These are phyloP conservation scores for Biancaea sappan DNA, from an alignment of 306 rosid species.

Conservation along the genomic window DNA sequence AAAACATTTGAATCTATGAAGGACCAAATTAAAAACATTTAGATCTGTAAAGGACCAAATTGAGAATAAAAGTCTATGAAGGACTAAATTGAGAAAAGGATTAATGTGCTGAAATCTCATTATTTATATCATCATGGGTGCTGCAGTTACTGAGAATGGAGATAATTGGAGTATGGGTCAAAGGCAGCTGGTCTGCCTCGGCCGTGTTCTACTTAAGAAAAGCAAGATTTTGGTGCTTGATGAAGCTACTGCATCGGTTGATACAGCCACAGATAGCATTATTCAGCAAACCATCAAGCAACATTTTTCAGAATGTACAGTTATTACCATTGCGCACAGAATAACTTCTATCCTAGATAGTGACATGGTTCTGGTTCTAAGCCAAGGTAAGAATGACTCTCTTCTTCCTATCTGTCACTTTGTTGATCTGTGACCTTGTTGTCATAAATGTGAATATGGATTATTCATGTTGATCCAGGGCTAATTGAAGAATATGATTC, in stretches of 20 bases:
- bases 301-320: slow-evolving; percentile 66
- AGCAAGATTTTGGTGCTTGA: slow-evolving; percentile 67
- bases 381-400: slow-evolving; percentile 38
- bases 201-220: slow-evolving; percentile 75
- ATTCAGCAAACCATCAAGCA: slow-evolving; percentile 50
- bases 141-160: slow-evolving; percentile 56
- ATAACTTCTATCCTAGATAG: slow-evolving; percentile 77
- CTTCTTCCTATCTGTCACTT: neutral
- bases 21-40: too few species aligned
- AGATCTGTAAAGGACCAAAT: too few species aligned
- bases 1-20: too few species aligned
- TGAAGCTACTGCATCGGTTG: slow-evolving; percentile 60
- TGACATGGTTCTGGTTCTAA: slow-evolving; percentile 81
- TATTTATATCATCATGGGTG: neutral
- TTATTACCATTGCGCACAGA: slow-evolving; percentile 82
- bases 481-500: slow-evolving; percentile 59
- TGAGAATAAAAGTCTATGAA: too few species aligned
- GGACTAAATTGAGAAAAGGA: too few species aligned
- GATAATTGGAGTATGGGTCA: slow-evolving; percentile 69
- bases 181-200: slow-evolving; percentile 85
- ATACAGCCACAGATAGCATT: slow-evolving; percentile 55
- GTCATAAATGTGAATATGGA: neutral
- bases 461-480: slow-evolving; percentile 40
- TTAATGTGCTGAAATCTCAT: neutral
- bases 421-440: neutral